These are phyloP conservation scores for Vigna reflexopilosa DNA, from an alignment of 306 rosid species.

Conservation along the genomic window DNA sequence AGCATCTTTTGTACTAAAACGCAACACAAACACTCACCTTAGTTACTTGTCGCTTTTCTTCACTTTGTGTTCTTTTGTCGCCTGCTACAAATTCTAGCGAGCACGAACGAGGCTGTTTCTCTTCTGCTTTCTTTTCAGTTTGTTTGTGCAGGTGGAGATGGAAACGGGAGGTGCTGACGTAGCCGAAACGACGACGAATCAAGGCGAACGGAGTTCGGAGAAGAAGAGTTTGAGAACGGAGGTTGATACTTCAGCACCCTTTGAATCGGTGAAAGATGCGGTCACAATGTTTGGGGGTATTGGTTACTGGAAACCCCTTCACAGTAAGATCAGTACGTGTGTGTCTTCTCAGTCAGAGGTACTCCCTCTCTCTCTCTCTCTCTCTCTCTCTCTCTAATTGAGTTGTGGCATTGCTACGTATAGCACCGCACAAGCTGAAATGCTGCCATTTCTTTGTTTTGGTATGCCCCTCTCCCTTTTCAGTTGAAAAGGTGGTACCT, in stretches of 20 bases:
- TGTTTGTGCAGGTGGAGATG: not conserved
- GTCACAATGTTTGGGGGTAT: constrained; percentile 73
- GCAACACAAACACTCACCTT: not conserved
- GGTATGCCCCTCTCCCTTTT: not conserved
- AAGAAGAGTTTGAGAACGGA: constrained; percentile 57
- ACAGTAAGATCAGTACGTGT: not conserved
- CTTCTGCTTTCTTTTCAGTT: not conserved
- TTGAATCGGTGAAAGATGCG: constrained; percentile 86
- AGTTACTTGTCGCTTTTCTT: constrained; percentile 1
- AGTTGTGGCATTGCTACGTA: not conserved
- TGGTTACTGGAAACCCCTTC: constrained; percentile 82
- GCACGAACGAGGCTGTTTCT: not conserved
- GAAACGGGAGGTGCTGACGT: constrained; percentile 30
- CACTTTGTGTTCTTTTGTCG: not conserved
- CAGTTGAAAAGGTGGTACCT: not conserved
- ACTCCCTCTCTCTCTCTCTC: not conserved
- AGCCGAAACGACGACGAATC: constrained; percentile 35
- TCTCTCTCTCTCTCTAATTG: not conserved
- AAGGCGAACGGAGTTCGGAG: constrained; percentile 10
- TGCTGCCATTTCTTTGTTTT: constrained; percentile 2
- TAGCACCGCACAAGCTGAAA: constrained; percentile 15
- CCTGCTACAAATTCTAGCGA: not conserved
- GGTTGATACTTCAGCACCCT: constrained; percentile 85
- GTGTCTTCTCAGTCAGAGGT: constrained; percentile 54
- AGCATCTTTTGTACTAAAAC: not conserved